Evolutionary conservation across 1,139 yeast genomes (phyloP), one percentile per base, ranked within the genome.

Genomic region (Yamadazyma conglobata): DNA sequence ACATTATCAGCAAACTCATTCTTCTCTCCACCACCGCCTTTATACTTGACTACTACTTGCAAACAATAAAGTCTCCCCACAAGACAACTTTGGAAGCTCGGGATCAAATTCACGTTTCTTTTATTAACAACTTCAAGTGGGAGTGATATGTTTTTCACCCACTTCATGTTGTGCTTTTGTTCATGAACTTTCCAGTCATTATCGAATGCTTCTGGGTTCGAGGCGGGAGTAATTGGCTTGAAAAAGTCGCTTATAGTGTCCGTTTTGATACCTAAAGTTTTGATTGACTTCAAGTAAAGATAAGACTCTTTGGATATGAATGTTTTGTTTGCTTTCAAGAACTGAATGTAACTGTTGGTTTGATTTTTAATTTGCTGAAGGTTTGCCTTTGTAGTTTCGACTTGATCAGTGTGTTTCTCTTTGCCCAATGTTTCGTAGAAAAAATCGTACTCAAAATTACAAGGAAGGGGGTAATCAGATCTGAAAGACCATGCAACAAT

Each of bases 81-180:
- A 34, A 68, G 52, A 42, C 74, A 68, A 27, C 56, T 61, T 36
- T 68, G 73, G 44, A 66, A 68, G 26, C 61, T 57, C 5, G 74
- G 73, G 10, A 64, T 47, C 31, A 68, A 51, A 13, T 61, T 64
- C 26, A 64, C 53, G 36, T 63, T 66, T 35, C 60, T 57, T 43
- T 64, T 65, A 40, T 67, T 66, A 14, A 54, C 32, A 1, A 56
- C 44, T 10, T 40, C 44, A 31, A 68, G 43, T 3, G 72, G 71
- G 2, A 66, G 34, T 1, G 41, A 35, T 4, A 67, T 30, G 10
- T 49, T 39, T 38, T 58, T 60, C 3, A 42, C 36, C 67, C 68
- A 68, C 30, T 44, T 47, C 23, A 28, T 30, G 19, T 47, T 42
- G 9, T 38, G 30, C 9, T 43, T 33, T 7, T 41, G 33, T 38